Evolutionary conservation across 2,329 filamentous ascomycete species (phyloP).

Genomic region (Aspergillus jensenii): DNA sequence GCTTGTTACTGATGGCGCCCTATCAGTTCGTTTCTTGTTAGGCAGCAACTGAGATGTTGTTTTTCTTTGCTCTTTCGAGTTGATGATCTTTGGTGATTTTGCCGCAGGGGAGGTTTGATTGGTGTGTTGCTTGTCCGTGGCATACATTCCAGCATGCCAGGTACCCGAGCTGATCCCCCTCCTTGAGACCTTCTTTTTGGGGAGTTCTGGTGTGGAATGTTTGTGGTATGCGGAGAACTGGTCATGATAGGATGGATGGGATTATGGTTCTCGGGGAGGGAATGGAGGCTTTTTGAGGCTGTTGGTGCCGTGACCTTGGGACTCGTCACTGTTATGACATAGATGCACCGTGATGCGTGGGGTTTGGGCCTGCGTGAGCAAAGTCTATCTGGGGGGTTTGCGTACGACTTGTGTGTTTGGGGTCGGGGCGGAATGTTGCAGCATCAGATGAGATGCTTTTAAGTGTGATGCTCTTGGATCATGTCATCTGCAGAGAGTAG

Average conservation of each 20-base stretch:
- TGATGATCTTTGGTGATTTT: not conserved
- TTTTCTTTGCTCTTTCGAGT: no score
- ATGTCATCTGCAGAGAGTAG: no score
- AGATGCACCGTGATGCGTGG: no score
- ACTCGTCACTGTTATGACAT: no score
- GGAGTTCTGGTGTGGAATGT: not conserved
- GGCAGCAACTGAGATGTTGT: no score
- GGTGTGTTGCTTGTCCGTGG: not conserved
- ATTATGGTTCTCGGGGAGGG: not conserved
- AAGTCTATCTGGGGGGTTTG: no score
- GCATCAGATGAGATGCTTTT: not conserved
- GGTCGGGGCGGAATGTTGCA: no score
- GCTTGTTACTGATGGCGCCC: not conserved
- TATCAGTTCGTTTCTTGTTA: no score
- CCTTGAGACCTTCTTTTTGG: not conserved
- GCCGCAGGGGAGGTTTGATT: not conserved
- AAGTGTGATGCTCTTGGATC: not conserved
- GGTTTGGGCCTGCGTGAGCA: no score
- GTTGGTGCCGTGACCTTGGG: not conserved
- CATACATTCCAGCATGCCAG: not conserved
- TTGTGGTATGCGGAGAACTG: not conserved
- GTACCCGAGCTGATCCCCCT: not conserved
- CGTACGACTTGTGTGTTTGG: no score
- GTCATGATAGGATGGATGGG: not conserved
- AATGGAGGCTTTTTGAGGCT: not conserved